Evolutionary conservation across 768 basidiomycete genomes (phyloP), one percentile per base, ranked within the genome.

Genomic region (Pleurotus pulmonarius): DNA sequence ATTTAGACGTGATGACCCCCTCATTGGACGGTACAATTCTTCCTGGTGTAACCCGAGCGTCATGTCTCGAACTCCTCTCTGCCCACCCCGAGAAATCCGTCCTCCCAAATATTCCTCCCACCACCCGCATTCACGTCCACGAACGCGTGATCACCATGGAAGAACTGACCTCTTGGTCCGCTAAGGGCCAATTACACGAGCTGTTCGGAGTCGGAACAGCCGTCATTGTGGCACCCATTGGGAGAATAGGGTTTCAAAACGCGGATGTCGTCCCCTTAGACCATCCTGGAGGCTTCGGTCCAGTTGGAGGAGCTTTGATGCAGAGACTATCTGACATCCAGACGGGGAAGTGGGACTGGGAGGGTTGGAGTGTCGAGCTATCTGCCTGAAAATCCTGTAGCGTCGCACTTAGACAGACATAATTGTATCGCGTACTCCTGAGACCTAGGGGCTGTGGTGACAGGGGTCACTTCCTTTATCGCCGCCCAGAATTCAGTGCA

Each of bases 21-120:
- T 83, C 90, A 6, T 72, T 95, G 59, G 91, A 89, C 64, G 92
- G 94, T 29, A 88, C 89, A 20, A 91, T 96, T 61, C 82, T 96
- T 1, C 92, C 93, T 2, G 92, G 94, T n/a, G 81, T 97, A n/a
- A 95, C 92, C 0, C 84, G 94, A 40, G 83, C 83, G 55, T 91
- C 90, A 16, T 82, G 85, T 40, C 76, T 96, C 39, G 63, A 69
- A 9, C 84, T 97, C 53, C 75, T 81, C 2, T 72, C 81, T 18
- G 83, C 79, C 0, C 91, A 92, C 67, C 75, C 72, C 1, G 69
- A 75, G 0, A 70, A 60, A 20, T 66, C 76, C 56, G 63, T 63
- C 66, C 51, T 87, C 60, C 89, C 60, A 57, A 61, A 65, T 44
- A 61, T 79, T 78, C 47, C 77, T 16, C 40, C 65, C 46, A 54